phyloP scores from a whole-genome alignment of 345 rosid genomes.

The Gossypium raimondii region DNA sequence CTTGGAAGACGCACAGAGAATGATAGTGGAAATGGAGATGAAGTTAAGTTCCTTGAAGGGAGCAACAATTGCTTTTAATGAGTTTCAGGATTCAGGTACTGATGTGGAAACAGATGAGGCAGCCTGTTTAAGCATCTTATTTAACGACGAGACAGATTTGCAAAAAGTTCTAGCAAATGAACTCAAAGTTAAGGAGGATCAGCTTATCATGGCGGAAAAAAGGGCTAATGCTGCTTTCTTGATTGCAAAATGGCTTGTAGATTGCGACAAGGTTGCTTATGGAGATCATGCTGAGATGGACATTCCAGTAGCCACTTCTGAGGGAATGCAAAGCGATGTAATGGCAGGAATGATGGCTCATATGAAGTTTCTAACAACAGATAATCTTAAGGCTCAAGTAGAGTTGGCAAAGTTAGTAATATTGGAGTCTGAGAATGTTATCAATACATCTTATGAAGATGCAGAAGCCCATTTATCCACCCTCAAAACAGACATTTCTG shows the following conservation, averaged over 20 bases:
- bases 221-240: constrained; percentile 42
- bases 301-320: constrained; percentile 13
- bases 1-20: constrained; percentile 77
- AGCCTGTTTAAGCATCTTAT: constrained; percentile 26
- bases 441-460: constrained; percentile 26
- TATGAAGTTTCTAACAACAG: constrained; percentile 16
- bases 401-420: constrained; percentile 28
- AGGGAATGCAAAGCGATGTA: constrained; percentile 6
- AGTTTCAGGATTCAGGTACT: constrained; percentile 35
- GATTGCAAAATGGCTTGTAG: constrained; percentile 52
- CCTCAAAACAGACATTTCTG: constrained; percentile 22
- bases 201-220: constrained; percentile 42
- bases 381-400: constrained; percentile 20
- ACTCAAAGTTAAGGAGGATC: constrained; percentile 34
- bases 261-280: constrained; percentile 21
- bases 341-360: constrained; percentile 12
- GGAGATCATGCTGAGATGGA: constrained; percentile 18
- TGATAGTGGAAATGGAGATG: constrained; percentile 67
- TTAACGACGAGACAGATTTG: constrained; percentile 43
- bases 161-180: constrained; percentile 33
- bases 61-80: constrained; percentile 60
- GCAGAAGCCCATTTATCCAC: constrained; percentile 25
- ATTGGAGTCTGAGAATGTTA: constrained; percentile 27
- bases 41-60: constrained; percentile 66
- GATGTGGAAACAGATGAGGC: constrained; percentile 36